Percentiles rank a stretch among this genome's conserved stretches.
Conservation (phyloP, 306 rosid genomes). For the Corylus avellana region DNA sequence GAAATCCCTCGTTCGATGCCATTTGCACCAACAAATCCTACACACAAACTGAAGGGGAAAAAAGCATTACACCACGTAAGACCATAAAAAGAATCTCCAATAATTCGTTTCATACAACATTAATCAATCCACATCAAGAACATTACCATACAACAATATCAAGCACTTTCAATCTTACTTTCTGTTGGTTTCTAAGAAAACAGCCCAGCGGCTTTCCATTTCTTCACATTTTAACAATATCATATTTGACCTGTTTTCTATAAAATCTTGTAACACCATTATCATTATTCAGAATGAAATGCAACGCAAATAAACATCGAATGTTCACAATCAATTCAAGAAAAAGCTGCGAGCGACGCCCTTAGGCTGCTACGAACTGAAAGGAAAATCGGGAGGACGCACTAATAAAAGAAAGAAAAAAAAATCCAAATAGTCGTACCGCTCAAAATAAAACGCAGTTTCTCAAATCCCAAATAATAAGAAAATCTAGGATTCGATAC, state of each 20-base stretch:
- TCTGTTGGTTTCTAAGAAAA: background rate
- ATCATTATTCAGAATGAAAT: background rate
- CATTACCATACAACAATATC: background rate
- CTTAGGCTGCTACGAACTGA: background rate
- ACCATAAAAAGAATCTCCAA: background rate
- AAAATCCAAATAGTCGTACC: background rate
- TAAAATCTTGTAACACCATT: too few relatives aligned
- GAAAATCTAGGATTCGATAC: background rate
- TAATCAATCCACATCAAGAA: too few relatives aligned
- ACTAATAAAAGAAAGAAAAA: too few relatives aligned
- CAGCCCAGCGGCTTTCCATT: too few relatives aligned
- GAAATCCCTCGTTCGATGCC: constrained; percentile 93
- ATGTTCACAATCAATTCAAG: too few relatives aligned
- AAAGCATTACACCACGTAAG: background rate
- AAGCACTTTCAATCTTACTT: background rate
- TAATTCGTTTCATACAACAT: too few relatives aligned
- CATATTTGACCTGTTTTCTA: too few relatives aligned
- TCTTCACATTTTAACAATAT: too few relatives aligned
- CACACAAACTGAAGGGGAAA: background rate
- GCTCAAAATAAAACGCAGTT: background rate
- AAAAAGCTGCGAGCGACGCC: background rate
- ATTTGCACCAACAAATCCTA: constrained; percentile 36
- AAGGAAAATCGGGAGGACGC: background rate
- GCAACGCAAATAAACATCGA: too few relatives aligned
- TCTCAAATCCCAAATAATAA: constrained; percentile 4